phyloP scores from a whole-genome alignment of 495 filamentous ascomycete species.

The Astrothelium macrocarpum region DNA sequence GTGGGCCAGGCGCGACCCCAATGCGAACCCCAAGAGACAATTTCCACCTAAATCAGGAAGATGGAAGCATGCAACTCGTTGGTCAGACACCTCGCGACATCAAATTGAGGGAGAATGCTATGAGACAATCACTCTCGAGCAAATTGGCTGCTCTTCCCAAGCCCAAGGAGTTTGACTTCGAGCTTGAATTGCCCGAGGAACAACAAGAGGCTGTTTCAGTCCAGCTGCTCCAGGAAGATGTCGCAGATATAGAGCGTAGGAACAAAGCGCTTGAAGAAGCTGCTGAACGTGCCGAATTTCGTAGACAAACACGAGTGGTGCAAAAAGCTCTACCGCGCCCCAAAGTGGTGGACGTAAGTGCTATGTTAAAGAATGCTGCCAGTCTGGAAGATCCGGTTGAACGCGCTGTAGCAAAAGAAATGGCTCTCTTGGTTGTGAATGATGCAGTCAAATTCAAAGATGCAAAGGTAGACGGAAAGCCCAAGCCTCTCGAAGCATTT shows the following conservation, averaged over 20 bases:
- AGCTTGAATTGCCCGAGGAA: constrained; percentile 85
- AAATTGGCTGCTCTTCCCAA: constrained; percentile 78
- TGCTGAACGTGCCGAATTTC: constrained; percentile 64
- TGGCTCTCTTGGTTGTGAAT: constrained; percentile 66
- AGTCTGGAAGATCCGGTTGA: constrained; percentile 46
- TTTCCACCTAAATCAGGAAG: constrained; percentile 68
- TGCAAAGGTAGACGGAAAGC: constrained; percentile 51
- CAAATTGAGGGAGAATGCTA: constrained; percentile 59
- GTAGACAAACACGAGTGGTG: constrained; percentile 78
- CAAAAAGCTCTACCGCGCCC: constrained; percentile 78
- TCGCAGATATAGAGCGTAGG: constrained; percentile 68
- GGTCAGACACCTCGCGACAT: constrained; percentile 71
- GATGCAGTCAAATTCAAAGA: constrained; percentile 69
- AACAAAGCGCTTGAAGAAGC: constrained; percentile 59
- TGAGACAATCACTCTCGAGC: constrained; percentile 57
- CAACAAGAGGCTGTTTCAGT: constrained; percentile 51
- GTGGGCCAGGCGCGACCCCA: constrained; percentile 68
- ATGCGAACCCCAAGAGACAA: constrained; percentile 85
- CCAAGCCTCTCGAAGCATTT: constrained; percentile 51
- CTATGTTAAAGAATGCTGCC: constrained; percentile 51
- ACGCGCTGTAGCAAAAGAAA: constrained; percentile 60
- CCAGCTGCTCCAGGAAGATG: constrained; percentile 66
- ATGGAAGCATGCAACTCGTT: constrained; percentile 55
- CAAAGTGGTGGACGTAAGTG: constrained; percentile 57
- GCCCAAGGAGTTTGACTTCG: constrained; percentile 84